Evolutionary conservation across 345 rosid species (phyloP).

Genomic region (Psidium friedrichsthalianum): DNA sequence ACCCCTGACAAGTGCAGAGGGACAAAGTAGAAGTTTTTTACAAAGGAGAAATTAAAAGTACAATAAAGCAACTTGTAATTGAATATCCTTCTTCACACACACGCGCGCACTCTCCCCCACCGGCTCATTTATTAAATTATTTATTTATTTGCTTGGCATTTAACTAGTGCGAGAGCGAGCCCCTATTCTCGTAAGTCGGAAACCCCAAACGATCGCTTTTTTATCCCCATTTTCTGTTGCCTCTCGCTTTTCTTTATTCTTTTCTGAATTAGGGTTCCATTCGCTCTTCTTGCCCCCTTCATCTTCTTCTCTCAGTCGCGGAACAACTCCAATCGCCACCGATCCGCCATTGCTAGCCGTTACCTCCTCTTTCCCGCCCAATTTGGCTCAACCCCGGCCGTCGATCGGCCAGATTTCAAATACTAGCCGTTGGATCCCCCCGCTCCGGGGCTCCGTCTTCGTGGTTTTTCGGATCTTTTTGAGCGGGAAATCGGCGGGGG

Average conservation of each 20-base stretch:
- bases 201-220: neutral
- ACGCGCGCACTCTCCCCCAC: neutral
- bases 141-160: neutral
- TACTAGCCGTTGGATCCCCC: slow-evolving; percentile 34
- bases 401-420: slow-evolving; percentile 14
- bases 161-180: neutral
- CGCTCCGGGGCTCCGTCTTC: neutral
- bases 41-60: neutral
- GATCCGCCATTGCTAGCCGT: slow-evolving; percentile 40
- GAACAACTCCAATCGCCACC: slow-evolving; percentile 6
- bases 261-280: slow-evolving; percentile 50
- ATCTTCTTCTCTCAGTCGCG: neutral
- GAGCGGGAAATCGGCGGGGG: neutral
- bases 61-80: neutral
- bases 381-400: slow-evolving; percentile 8
- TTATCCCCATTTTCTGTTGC: neutral
- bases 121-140: no score
- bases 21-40: neutral
- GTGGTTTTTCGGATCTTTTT: neutral
- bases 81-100: neutral
- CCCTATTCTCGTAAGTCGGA: neutral
- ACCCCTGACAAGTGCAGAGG: neutral
- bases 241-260: neutral
- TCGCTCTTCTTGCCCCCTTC: neutral
- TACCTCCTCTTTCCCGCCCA: slow-evolving; percentile 59